These are phyloP conservation scores for Dactylis glomerata DNA, from an alignment of 176 grass and related monocot genomes.

Conservation along the genomic window DNA sequence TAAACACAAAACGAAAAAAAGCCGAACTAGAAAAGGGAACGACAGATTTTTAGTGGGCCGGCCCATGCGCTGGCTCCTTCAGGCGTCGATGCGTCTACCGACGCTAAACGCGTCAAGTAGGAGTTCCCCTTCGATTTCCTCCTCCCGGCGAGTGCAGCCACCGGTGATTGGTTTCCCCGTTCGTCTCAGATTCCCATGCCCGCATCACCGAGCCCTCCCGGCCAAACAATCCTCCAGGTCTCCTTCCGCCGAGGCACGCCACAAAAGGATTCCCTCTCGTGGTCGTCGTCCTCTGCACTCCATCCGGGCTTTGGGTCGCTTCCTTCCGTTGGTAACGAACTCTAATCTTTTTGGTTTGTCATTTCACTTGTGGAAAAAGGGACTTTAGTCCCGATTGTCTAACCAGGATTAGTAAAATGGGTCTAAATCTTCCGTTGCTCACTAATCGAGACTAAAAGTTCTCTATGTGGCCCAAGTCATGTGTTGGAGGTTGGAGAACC, in stretches of 20 bases:
- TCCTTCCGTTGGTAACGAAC: constrained; percentile 1
- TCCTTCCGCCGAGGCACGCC: not conserved
- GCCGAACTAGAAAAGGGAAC: too few relatives aligned
- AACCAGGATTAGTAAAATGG: too few relatives aligned
- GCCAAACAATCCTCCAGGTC: not conserved
- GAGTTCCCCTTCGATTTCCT: not conserved
- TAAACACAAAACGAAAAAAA: too few relatives aligned
- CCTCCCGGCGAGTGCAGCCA: not conserved
- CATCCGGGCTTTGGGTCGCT: not conserved
- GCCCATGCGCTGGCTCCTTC: too few relatives aligned
- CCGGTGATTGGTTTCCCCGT: not conserved
- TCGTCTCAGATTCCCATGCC: not conserved
- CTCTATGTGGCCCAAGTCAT: too few relatives aligned
- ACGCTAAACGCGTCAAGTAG: too few relatives aligned
- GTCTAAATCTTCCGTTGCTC: not conserved
- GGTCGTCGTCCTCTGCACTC: not conserved
- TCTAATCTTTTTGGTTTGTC: not conserved
- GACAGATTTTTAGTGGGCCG: too few relatives aligned
- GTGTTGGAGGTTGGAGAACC: too few relatives aligned
- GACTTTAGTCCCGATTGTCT: too few relatives aligned
- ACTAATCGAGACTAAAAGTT: too few relatives aligned
- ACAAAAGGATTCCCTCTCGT: not conserved
- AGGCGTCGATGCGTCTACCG: too few relatives aligned
- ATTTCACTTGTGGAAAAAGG: too few relatives aligned
- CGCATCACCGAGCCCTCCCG: not conserved